Evolutionary conservation across 2,329 filamentous ascomycete species (phyloP), one percentile per base, ranked within the genome.

Genomic region (Microcyclospora tardicrescens): DNA sequence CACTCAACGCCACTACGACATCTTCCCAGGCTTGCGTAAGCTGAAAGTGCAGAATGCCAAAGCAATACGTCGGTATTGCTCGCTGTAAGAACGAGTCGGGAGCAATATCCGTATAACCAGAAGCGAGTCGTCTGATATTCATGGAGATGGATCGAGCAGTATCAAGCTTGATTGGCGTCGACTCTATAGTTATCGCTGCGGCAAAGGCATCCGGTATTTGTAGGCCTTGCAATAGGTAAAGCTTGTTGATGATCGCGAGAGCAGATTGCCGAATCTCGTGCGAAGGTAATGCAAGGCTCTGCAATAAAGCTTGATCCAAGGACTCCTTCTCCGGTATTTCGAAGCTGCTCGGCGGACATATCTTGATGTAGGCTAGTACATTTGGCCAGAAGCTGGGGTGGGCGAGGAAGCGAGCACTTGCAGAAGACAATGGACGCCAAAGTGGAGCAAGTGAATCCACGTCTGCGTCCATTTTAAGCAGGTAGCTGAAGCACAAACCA

Each of bases 1-100:
- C 71, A 52, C 84, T 81, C 53, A 98, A 63, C 1, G 83, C 77
- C 39, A 77, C 73, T 36, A 81, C 76, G 1, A 84, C 75, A 51
- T 93, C 84, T 43, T 93, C 84, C 84, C 89, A 95, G 5, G 93
- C 68, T 28, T 85, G 85, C 1, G 86, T 75, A 47, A 95, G 69
- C 49, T 81, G 84, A 35, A 93, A 77, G 1, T 87, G 91, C 43
- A 96, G 71, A 61, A 95, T 73, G 35, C 91, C 91, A 51, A 95
- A 94, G 51, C 85, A 78, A 53, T 87, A 96, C 0, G 75, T 71
- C 0, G 87, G 83, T 24, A 96, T 72, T 6, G 85, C 76, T 50
- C 73, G 71, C 42, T 73, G 69, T 46, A 93, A 63, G 75, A 80
- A 83, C 1, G 73, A 73, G 29, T 73, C 68, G 2, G 72, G 63